Evolutionary conservation across 805 yeast species (phyloP).

Genomic region (Wickerhamomyces hampshirensis): DNA sequence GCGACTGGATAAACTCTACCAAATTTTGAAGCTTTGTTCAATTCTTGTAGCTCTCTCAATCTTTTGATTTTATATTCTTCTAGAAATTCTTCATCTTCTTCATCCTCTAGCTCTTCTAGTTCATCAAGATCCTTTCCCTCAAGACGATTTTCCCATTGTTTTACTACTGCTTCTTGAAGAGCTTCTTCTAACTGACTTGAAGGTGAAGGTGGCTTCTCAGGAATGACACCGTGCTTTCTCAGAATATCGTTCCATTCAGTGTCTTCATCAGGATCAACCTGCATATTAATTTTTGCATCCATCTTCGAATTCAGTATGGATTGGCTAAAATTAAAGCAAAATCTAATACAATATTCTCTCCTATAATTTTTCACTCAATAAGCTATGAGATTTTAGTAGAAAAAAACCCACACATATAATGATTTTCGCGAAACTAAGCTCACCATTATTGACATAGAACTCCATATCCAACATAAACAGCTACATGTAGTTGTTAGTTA

Average conservation of each 20-base stretch:
- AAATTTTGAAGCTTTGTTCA: constrained; percentile 52
- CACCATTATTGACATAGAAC: no score
- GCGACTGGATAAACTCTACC: constrained; percentile 76
- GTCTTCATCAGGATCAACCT: constrained; percentile 93
- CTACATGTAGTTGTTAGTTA: no score
- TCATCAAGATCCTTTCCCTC: constrained; percentile 77
- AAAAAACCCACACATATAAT: no score
- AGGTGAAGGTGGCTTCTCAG: constrained; percentile 87
- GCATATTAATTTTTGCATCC: constrained; percentile 67
- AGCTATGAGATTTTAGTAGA: no score
- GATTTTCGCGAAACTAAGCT: no score
- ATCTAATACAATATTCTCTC: no score
- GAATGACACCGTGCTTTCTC: constrained; percentile 85
- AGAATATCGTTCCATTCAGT: constrained; percentile 98
- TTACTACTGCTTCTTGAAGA: constrained; percentile 70
- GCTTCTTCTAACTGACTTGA: constrained; percentile 85
- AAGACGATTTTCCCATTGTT: constrained; percentile 78
- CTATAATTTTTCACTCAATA: no score
- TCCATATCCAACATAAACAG: no score
- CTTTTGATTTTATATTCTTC: constrained; percentile 73
- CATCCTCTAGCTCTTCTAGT: constrained; percentile 83
- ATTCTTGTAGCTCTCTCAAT: constrained; percentile 62
- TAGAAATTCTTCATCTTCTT: constrained; percentile 88
- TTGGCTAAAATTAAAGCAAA: no score
- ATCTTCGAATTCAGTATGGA: constrained; percentile 7